Percentiles rank a stretch among this genome's conserved stretches.
These are phyloP conservation scores for Uronychia setigera DNA, from an alignment of 73 alveolate genomes.

Conservation along the genomic window DNA sequence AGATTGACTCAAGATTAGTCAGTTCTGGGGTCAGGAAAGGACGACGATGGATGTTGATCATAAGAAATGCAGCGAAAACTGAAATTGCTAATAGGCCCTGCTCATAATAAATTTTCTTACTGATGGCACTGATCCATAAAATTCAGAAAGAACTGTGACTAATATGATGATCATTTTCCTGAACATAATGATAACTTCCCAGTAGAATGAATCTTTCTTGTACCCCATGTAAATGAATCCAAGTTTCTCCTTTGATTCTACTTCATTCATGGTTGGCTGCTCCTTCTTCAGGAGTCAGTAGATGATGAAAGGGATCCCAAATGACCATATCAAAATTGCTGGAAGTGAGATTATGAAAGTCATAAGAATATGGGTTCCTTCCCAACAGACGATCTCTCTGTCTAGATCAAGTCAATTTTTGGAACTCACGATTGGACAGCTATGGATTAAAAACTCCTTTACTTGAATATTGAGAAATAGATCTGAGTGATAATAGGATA, in stretches of 20 bases:
- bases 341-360: constrained; percentile 57
- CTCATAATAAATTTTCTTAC: too few species aligned
- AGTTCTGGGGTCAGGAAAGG: constrained; percentile 37
- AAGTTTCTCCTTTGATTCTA: constrained; percentile 45
- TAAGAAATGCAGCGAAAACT: constrained; percentile 31
- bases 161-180: constrained; percentile 52
- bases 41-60: constrained; percentile 6
- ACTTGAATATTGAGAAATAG: background rate
- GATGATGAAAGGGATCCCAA: constrained; percentile 65
- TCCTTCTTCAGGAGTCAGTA: constrained; percentile 24
- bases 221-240: constrained; percentile 78
- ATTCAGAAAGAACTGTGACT: constrained; percentile 36
- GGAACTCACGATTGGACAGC: background rate
- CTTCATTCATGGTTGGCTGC: constrained; percentile 14
- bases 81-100: constrained; percentile 54
- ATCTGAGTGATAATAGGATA: background rate
- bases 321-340: constrained; percentile 58
- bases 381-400: constrained; percentile 59
- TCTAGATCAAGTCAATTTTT: constrained; percentile 36
- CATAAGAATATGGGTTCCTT: constrained; percentile 20
- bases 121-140: constrained; percentile 32
- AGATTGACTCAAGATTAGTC: constrained; percentile 41
- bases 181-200: constrained; percentile 69
- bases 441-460: background rate
- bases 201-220: constrained; percentile 58